Base-by-base conservation (phyloP, 441 rosid genomes). In the Erysimum pusillum region DNA sequence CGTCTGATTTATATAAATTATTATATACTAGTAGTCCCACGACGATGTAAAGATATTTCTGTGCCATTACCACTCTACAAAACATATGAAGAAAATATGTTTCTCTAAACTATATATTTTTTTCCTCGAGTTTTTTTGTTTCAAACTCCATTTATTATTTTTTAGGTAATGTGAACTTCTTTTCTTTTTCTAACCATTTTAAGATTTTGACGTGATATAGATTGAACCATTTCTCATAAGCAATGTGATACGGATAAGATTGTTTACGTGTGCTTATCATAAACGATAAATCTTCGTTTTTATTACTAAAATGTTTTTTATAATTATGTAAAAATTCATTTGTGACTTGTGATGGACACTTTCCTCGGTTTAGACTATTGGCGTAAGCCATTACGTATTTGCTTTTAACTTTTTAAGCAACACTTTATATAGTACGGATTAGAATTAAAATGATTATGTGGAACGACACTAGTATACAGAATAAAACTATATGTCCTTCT, bases 1-100 rank as follows among this genome's bases (percentile, higher is more conserved):
- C 54, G 3, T 48, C 22, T 66, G 49, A 45, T 56, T 74, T 56
- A n/a, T n/a, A n/a, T 38, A 74, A 56, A 63, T 63, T 71, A 31
- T 52, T 6, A 59, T 2, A 6, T 45, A 60, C 14, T 20, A 39
- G 7, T 42, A 32, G 66, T 9, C 28, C 67, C 20, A 15, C 64
- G 70, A 42, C 48, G 2, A 54, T 32, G 31, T 54, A 32, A 32
- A 72, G 31, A 10, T 28, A 41, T 17, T 25, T 15, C 7, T 39
- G 7, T 61, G 31, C 18, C 34, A 52, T 6, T 58, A 70, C 39
- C 59, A 59, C 12, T 17, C 25, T 48, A 48, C 25, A 17, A 48
- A 48, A 48, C 22, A 3, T 15, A 3, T 48, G 9, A 46, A 46
- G 52, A 46, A 48, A 48, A 17, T 8, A 48, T 28, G 3, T 48